A percentile compares a stretch with the other conserved stretches of the same genome.
These are phyloP conservation scores for Aspergillus amoenus DNA, from an alignment of 2,329 filamentous ascomycete genomes.

Conservation along the genomic window DNA sequence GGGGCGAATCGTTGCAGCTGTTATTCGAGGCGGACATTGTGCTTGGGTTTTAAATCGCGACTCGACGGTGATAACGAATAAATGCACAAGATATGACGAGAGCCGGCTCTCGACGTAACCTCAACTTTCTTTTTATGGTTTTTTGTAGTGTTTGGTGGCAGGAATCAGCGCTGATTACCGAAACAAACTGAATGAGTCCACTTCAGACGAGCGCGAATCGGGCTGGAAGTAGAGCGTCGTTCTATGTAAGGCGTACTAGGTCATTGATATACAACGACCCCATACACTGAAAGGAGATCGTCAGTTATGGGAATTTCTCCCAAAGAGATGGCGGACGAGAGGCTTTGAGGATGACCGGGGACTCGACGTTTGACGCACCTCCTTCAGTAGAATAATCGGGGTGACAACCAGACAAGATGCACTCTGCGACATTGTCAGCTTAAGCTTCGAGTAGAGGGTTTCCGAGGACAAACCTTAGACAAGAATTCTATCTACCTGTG, in stretches of 20 bases:
- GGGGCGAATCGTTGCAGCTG: slow-evolving; percentile 28
- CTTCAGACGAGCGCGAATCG: not conserved
- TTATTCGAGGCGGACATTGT: slow-evolving; percentile 28
- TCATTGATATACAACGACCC: not conserved
- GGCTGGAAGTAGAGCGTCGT: not conserved
- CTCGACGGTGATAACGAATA: slow-evolving; percentile 1
- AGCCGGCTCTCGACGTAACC: slow-evolving; percentile 33
- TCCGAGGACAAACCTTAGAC: not conserved
- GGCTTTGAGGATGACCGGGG: not conserved
- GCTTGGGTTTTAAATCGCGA: not conserved
- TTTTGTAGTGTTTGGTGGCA: not conserved
- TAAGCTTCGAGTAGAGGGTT: not conserved
- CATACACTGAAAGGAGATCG: not conserved
- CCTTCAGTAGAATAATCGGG: not conserved
- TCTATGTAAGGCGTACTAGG: not conserved
- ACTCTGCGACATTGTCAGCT: not conserved
- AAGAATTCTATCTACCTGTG: not conserved
- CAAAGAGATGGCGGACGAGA: not conserved
- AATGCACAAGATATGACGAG: slow-evolving; percentile 28
- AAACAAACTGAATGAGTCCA: not conserved
- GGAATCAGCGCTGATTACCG: not conserved
- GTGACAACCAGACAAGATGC: not conserved
- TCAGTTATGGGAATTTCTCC: not conserved
- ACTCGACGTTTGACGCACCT: not conserved
- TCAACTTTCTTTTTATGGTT: not conserved